These are phyloP conservation scores for Penicillium sp. DNA, from an alignment of 2,329 filamentous ascomycete genomes.

Conservation along the genomic window DNA sequence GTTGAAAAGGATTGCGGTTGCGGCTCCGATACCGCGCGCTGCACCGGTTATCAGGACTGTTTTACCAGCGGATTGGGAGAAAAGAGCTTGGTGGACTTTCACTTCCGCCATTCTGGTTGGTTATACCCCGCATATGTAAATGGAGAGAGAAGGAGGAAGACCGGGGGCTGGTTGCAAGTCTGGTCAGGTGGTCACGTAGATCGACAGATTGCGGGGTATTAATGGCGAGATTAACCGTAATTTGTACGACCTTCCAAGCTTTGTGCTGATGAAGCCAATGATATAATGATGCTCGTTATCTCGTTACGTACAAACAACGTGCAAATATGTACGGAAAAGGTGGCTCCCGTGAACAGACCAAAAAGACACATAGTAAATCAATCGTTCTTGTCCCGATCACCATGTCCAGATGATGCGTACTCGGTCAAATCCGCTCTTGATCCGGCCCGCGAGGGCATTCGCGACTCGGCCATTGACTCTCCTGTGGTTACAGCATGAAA, in stretches of 20 bases:
- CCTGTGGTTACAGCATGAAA: conserved; percentile 55
- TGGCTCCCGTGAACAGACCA: neutral
- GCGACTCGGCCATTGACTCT: conserved; percentile 24
- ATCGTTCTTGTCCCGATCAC: conserved; percentile 31
- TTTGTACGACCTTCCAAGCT: neutral
- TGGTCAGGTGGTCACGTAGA: neutral
- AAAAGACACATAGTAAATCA: conserved; percentile 5
- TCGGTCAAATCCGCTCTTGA: conserved; percentile 26
- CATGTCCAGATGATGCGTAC: conserved; percentile 18
- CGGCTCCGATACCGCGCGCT: conserved; percentile 43
- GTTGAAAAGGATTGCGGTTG: conserved; percentile 40
- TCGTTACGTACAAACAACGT: neutral
- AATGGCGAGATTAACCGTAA: neutral
- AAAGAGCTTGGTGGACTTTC: neutral
- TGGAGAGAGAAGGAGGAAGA: neutral
- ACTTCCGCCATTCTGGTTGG: neutral
- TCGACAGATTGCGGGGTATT: neutral
- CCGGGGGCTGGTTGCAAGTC: neutral
- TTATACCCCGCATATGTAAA: neutral
- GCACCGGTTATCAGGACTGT: conserved; percentile 44
- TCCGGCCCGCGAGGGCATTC: conserved; percentile 19
- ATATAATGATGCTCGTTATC: neutral
- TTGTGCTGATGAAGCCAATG: neutral
- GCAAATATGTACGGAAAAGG: neutral
- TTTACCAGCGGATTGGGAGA: conserved; percentile 21